Base-by-base conservation (phyloP, 2,329 filamentous ascomycete species). In the Saccharata proteae region DNA sequence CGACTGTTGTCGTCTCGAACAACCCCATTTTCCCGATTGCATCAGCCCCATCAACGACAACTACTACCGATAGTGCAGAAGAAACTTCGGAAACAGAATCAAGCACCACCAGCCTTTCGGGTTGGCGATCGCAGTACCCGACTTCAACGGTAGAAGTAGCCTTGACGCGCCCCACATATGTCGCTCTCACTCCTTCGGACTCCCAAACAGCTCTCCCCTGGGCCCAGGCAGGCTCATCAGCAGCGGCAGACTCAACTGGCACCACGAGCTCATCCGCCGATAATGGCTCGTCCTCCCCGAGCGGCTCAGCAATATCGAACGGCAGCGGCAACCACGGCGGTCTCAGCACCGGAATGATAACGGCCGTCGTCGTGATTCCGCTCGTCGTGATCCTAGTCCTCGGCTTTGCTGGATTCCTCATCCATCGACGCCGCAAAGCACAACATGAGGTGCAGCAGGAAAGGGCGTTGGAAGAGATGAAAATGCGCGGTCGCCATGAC, bases 391-490 rank as follows among this genome's bases (percentile, higher is more conserved):
- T 27, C 16, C 12, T 28, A 4, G 11, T 35, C 10, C 21, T 30
- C 15, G 27, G 20, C 6, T 26, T 35, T 9, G 17, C 27, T 7
- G 13, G 20, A 16, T 35, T 29, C n/a, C 10, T 35, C 10, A 20
- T 30, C n/a, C 10, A 30, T 12, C 32, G 32, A 8, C 32, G 32
- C 5, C 27, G 32, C n/a, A 13, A 25, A 22, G 12, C 32, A 35
- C 17, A 14, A 16, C 15, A 16, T 20, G 21, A 29, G n/a, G 18
- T n/a, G 19, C 10, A 8, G 32, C 26, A 18, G 18, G 25, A 29
- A n/a, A 18, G 3, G 26, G n/a, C n/a, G 25, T 17, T 16, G 9
- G 30, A 32, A 5, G 32, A 35, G 23, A 35, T 35, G 27, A 35
- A 35, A 14, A 23, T 30, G 11, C 27, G 16, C 6, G 15, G 11